These are phyloP conservation scores for Cryptococcus wingfieldii DNA, from an alignment of 1,284 basidiomycete species.

Conservation along the genomic window DNA sequence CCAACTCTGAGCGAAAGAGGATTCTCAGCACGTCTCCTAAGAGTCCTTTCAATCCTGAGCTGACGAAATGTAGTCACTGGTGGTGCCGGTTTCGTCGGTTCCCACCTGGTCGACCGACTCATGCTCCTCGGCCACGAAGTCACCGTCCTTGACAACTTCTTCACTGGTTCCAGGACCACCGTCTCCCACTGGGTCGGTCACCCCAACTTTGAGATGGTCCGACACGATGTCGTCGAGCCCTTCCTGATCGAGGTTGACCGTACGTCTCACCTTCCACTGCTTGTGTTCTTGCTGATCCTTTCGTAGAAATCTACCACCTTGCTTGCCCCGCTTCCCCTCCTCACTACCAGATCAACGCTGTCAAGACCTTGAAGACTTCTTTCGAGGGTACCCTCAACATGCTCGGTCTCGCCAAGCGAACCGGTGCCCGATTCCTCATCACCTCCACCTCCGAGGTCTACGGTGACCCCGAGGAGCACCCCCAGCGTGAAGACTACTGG, in stretches of 20 bases:
- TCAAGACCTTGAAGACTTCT: constrained; percentile 96
- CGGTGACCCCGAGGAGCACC: constrained; percentile 94
- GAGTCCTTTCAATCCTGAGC: not conserved
- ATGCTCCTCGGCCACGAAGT: constrained; percentile 98
- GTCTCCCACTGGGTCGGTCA: constrained; percentile 88
- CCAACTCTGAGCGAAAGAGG: constrained; percentile 74
- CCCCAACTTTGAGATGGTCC: constrained; percentile 95
- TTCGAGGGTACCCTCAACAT: constrained; percentile 97
- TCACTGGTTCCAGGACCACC: constrained; percentile 92
- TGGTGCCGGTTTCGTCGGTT: constrained; percentile 95
- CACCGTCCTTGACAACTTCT: constrained; percentile 96
- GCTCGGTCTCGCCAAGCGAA: constrained; percentile 96
- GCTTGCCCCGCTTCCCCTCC: constrained; percentile 94
- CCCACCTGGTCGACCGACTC: constrained; percentile 91
- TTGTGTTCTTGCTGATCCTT: not conserved
- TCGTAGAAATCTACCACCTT: constrained; percentile 86
- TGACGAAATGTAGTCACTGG: constrained; percentile 58
- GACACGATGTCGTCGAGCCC: constrained; percentile 93
- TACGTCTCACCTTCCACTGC: constrained; percentile 48
- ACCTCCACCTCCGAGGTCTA: constrained; percentile 92
- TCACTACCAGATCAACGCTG: constrained; percentile 90
- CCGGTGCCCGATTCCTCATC: constrained; percentile 93
- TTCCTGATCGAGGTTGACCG: constrained; percentile 97
- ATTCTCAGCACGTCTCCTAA: constrained; percentile 55
- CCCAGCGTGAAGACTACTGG: constrained; percentile 94